A percentile compares a stretch with the other conserved stretches of the same genome.
Conservation (phyloP, 2,329 filamentous ascomycete species). For the Arachnomyces sp. region DNA sequence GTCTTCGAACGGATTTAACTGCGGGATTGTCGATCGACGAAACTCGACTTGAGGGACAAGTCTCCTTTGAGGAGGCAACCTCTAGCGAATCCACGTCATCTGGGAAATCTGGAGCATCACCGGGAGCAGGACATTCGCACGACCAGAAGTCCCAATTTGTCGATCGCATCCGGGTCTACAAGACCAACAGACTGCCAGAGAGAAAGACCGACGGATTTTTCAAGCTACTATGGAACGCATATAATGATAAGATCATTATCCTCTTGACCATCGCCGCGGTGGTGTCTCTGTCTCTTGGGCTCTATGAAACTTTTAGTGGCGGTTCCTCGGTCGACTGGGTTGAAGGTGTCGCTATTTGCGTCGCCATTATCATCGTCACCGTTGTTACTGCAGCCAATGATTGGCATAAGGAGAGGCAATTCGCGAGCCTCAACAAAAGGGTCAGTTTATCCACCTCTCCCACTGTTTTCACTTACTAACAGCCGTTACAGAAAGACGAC, state of each 20-base stretch:
- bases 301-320: constrained; percentile 56
- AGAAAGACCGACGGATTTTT: constrained; percentile 56
- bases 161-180: constrained; percentile 54
- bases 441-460: constrained; percentile 16
- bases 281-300: constrained; percentile 59
- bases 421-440: constrained; percentile 51
- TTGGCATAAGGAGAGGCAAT: constrained; percentile 60
- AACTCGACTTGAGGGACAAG: constrained; percentile 50
- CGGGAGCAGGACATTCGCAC: constrained; percentile 2
- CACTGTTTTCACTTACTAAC: constrained; percentile 4
- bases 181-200: constrained; percentile 54
- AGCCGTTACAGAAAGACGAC: constrained; percentile 48
- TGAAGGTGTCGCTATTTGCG: constrained; percentile 58
- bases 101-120: constrained; percentile 3
- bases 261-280: constrained; percentile 59
- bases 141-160: constrained; percentile 30
- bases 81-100: constrained; percentile 11
- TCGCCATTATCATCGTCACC: constrained; percentile 57
- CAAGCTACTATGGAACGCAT: constrained; percentile 57
- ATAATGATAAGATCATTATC: constrained; percentile 66
- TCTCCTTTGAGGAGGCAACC: constrained; percentile 66
- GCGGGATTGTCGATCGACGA: constrained; percentile 74
- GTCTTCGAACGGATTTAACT: constrained; percentile 62
- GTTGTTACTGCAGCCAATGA: constrained; percentile 57
- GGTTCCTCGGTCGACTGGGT: constrained; percentile 53